phyloP scores from a whole-genome alignment of 2,329 filamentous ascomycete genomes.

The Clonostachys solani region DNA sequence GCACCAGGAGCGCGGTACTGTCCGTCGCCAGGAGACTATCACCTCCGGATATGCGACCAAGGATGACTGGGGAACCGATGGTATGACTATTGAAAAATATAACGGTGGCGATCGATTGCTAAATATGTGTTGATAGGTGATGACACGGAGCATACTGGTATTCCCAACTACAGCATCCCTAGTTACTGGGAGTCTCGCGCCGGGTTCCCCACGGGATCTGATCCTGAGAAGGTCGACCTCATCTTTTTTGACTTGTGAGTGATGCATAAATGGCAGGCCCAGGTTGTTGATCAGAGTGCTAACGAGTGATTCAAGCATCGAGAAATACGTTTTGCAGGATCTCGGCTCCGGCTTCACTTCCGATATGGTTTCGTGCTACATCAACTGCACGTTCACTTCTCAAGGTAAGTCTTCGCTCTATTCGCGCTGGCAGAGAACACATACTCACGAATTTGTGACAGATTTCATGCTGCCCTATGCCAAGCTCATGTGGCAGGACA shows the following conservation, averaged over 20 bases:
- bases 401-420: slow-evolving; percentile 13
- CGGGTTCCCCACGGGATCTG: slow-evolving; percentile 35
- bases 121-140: slow-evolving; percentile 28
- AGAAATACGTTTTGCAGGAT: slow-evolving; percentile 25
- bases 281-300: neutral
- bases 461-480: slow-evolving; percentile 32
- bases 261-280: neutral
- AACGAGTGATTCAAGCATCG: slow-evolving; percentile 20
- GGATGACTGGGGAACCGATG: slow-evolving; percentile 51
- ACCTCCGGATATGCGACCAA: slow-evolving; percentile 48
- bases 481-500: slow-evolving; percentile 27
- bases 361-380: slow-evolving; percentile 28
- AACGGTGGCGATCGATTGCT: neutral
- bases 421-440: neutral
- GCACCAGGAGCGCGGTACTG: slow-evolving; percentile 24
- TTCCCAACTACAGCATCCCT: slow-evolving; percentile 41
- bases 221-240: slow-evolving; percentile 42
- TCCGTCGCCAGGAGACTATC: slow-evolving; percentile 42
- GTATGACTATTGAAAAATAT: slow-evolving; percentile 1
- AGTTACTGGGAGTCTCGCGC: slow-evolving; percentile 44
- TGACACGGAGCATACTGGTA: slow-evolving; percentile 45
- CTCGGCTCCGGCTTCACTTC: slow-evolving; percentile 27
- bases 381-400: slow-evolving; percentile 30
- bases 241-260: slow-evolving; percentile 49
- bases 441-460: neutral